Percentiles rank a stretch among this genome's conserved stretches.
Conservation (phyloP, 371 early-diverging fungal species). For the Smittium mucronatum region DNA sequence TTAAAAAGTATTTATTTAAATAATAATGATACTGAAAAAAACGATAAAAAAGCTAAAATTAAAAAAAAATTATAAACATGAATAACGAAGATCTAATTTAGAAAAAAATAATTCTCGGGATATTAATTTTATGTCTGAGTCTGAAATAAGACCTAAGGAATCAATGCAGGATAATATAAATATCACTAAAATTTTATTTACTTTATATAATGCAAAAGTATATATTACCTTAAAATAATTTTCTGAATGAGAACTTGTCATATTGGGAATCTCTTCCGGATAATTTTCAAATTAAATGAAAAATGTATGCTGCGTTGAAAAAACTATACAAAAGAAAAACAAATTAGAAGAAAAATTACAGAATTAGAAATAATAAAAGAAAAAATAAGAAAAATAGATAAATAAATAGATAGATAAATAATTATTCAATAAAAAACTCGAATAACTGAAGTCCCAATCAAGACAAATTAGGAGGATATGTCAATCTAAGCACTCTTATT, state of each 20-base stretch:
- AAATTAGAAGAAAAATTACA: not conserved
- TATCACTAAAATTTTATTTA: not conserved
- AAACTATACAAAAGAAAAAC: not conserved
- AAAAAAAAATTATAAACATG: too few relatives aligned
- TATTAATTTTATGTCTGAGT: too few relatives aligned
- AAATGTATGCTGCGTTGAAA: too few relatives aligned
- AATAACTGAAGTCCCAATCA: not conserved
- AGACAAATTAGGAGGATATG: not conserved
- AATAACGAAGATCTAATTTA: too few relatives aligned
- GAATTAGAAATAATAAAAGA: too few relatives aligned
- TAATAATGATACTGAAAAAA: not conserved
- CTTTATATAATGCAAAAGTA: not conserved
- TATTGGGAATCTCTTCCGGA: not conserved
- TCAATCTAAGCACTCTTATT: not conserved
- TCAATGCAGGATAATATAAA: too few relatives aligned
- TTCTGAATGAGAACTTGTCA: not conserved
- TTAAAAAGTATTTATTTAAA: not conserved
- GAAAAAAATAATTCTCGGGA: too few relatives aligned
- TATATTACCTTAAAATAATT: not conserved
- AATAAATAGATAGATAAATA: not conserved
- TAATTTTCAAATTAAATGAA: too few relatives aligned
- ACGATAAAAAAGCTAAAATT: not conserved
- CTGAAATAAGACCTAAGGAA: too few relatives aligned
- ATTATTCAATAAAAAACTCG: not conserved
- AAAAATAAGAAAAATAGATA: not conserved